phyloP scores from a whole-genome alignment of 331 rosid genomes.

The Pyracantha coccinea region DNA sequence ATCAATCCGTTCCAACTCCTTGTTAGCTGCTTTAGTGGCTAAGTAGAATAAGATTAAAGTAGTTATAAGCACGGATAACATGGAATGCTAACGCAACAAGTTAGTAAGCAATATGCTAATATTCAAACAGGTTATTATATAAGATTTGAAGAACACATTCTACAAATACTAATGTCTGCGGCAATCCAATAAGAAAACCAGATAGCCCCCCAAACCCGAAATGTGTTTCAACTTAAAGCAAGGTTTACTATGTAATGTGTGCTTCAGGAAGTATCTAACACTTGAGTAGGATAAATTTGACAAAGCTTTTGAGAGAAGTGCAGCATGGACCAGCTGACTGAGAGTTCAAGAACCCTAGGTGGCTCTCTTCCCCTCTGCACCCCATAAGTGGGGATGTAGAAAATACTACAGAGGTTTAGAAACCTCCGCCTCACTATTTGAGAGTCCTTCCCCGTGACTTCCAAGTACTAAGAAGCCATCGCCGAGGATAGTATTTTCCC shows the following conservation, averaged over 20 bases:
- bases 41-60: conserved; percentile 13
- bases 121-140: background rate
- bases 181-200: background rate
- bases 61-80: background rate
- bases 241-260: background rate
- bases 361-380: background rate
- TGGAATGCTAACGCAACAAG: background rate
- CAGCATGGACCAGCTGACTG: background rate
- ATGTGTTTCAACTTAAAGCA: background rate
- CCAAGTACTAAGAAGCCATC: background rate
- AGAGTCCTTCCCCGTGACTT: background rate
- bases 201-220: background rate
- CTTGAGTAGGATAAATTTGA: background rate
- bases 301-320: background rate
- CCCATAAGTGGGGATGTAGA: background rate
- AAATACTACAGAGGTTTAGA: background rate
- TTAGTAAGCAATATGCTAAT: background rate
- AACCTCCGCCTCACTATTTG: background rate
- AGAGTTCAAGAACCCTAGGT: background rate
- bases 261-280: background rate
- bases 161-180: background rate
- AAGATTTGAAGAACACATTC: background rate
- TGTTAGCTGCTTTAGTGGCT: conserved; percentile 84
- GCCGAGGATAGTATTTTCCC: background rate
- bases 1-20: conserved; percentile 82